A percentile compares a stretch with the other conserved stretches of the same genome.
These are phyloP conservation scores for Solanum hybrid DNA, from an alignment of 305 asterid species.

Conservation along the genomic window DNA sequence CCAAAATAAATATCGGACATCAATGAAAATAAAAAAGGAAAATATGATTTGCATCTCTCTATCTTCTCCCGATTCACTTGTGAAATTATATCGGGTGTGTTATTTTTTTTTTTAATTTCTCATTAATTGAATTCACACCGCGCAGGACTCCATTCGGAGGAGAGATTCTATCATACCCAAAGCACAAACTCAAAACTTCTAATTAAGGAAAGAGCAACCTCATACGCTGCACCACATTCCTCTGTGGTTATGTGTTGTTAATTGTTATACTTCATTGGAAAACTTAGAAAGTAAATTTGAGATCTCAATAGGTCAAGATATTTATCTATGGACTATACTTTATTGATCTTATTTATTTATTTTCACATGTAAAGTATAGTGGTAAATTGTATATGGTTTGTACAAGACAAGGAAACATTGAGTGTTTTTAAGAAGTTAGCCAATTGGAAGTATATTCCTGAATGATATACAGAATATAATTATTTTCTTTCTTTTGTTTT, in stretches of 20 bases:
- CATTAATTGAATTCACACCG: neutral
- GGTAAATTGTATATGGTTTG: neutral
- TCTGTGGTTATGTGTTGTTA: neutral
- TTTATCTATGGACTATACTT: neutral
- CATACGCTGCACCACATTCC: neutral
- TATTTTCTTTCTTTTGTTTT: neutral
- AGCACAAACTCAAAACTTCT: neutral
- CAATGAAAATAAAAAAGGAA: neutral
- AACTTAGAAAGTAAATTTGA: neutral
- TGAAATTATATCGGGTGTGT: neutral
- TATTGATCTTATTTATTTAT: no score
- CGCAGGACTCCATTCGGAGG: neutral
- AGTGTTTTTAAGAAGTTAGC: conserved; percentile 5
- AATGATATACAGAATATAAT: conserved; percentile 4
- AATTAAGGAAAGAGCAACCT: neutral
- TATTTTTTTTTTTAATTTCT: neutral
- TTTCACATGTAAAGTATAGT: neutral
- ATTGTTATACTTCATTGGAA: neutral
- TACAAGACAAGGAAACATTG: neutral
- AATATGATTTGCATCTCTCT: neutral
- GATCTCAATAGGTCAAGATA: neutral
- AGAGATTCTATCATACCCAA: neutral
- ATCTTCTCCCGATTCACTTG: neutral
- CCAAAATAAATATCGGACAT: neutral
- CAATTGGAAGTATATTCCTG: conserved; percentile 22